Percentiles rank a stretch among this genome's conserved stretches.
These are phyloP conservation scores for Fusarium musae DNA, from an alignment of 2,329 filamentous ascomycete genomes.

Conservation along the genomic window DNA sequence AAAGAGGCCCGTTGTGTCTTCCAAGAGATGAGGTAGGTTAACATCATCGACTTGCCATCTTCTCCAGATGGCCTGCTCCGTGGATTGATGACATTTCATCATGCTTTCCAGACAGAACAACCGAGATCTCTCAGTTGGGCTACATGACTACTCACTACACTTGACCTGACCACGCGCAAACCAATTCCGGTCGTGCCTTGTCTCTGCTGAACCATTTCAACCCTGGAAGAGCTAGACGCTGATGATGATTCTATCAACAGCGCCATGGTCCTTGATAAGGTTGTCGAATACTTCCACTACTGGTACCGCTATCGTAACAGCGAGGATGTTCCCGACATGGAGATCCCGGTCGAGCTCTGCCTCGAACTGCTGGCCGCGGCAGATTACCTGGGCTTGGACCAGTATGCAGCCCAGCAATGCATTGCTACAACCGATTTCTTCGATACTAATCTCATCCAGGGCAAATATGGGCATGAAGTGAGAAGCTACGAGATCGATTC, in stretches of 20 bases:
- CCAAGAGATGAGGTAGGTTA: slow-evolving; percentile 75
- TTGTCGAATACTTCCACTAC: slow-evolving; percentile 86
- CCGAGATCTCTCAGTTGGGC: slow-evolving; percentile 50
- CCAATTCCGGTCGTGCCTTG: slow-evolving; percentile 25
- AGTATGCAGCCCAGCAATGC: slow-evolving; percentile 53
- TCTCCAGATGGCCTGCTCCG: slow-evolving; percentile 21
- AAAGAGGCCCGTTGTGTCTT: slow-evolving; percentile 73
- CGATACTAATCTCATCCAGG: slow-evolving; percentile 49
- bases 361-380: slow-evolving; percentile 81
- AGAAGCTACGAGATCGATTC: slow-evolving; percentile 6
- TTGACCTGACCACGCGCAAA: slow-evolving; percentile 66
- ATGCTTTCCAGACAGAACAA: slow-evolving; percentile 61
- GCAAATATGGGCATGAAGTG: slow-evolving; percentile 53
- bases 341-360: slow-evolving; percentile 81
- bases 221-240: slow-evolving; percentile 35
- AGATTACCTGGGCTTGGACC: slow-evolving; percentile 78
- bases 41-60: slow-evolving; percentile 26
- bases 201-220: slow-evolving; percentile 16
- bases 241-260: slow-evolving; percentile 55
- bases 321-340: slow-evolving; percentile 82
- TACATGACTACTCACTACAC: slow-evolving; percentile 68
- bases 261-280: slow-evolving; percentile 79
- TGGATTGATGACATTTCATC: slow-evolving; percentile 55
- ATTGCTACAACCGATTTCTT: slow-evolving; percentile 32
- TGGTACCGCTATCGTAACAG: slow-evolving; percentile 77